phyloP scores from a whole-genome alignment of 2,329 filamentous ascomycete genomes.

The Clonostachys chloroleuca region DNA sequence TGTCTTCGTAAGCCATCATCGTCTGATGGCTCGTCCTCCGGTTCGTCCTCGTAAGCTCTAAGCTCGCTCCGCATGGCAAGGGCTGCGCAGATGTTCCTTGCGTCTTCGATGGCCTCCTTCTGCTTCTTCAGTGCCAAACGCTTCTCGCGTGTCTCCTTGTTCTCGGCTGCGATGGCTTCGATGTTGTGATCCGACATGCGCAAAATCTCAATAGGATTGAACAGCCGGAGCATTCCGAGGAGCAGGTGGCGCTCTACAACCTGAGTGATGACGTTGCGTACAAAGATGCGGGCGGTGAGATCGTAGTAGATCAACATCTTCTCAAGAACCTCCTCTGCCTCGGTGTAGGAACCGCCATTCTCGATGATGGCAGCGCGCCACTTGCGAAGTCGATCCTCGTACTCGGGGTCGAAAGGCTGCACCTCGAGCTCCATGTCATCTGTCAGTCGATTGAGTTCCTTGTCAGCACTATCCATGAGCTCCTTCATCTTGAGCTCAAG shows the following conservation, averaged over 20 bases:
- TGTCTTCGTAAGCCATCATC: constrained; percentile 16
- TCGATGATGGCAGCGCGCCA: constrained; percentile 37
- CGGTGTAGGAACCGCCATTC: constrained; percentile 40
- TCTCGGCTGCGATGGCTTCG: constrained; percentile 47
- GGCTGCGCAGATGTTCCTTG: constrained; percentile 40
- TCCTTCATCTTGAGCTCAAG: constrained; percentile 42
- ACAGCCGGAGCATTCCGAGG: constrained; percentile 45
- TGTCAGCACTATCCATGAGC: constrained; percentile 38
- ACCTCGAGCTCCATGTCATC: constrained; percentile 49
- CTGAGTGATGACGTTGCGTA: constrained; percentile 47
- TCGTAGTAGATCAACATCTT: constrained; percentile 55
- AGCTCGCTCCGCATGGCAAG: constrained; percentile 49
- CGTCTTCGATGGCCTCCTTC: constrained; percentile 46
- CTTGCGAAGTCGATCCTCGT: constrained; percentile 41
- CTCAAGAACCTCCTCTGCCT: constrained; percentile 47
- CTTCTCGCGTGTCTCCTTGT: constrained; percentile 47
- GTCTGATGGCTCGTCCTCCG: constrained; percentile 22
- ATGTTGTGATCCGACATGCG: constrained; percentile 37
- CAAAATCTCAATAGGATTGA: constrained; percentile 47
- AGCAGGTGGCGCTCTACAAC: constrained; percentile 46
- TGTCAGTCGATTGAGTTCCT: constrained; percentile 37
- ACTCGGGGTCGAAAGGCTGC: constrained; percentile 48
- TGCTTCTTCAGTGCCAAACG: constrained; percentile 39
- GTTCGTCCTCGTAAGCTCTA: constrained; percentile 29
- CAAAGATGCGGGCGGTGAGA: constrained; percentile 45